These are phyloP conservation scores for Lipomyces yamanashiensis DNA, from an alignment of 805 yeast genomes.

Conservation along the genomic window DNA sequence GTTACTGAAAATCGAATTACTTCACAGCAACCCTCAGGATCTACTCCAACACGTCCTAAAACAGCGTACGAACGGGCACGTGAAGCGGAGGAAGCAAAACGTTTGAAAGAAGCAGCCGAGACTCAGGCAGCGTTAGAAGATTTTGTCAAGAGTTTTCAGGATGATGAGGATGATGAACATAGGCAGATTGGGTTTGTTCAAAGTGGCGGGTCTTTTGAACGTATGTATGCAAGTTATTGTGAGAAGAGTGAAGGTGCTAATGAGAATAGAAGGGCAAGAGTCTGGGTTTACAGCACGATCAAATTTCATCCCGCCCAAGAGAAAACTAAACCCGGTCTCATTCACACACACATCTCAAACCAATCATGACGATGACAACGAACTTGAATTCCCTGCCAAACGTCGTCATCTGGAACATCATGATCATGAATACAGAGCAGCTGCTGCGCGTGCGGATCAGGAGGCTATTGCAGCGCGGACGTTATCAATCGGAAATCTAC, in stretches of 20 bases:
- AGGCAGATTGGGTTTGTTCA: slow-evolving; percentile 9
- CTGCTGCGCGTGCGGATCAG: neutral
- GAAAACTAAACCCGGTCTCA: neutral
- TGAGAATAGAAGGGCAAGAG: neutral
- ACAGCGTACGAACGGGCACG: slow-evolving; percentile 29
- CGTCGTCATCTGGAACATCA: slow-evolving; percentile 11
- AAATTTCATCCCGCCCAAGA: slow-evolving; percentile 1
- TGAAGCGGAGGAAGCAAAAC: slow-evolving; percentile 22
- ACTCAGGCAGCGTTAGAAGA: slow-evolving; percentile 29
- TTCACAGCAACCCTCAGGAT: neutral
- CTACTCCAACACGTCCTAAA: neutral
- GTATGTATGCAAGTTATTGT: neutral
- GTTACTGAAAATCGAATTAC: too few species aligned
- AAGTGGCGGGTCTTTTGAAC: neutral
- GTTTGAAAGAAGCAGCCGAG: slow-evolving; percentile 22
- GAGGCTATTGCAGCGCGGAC: slow-evolving; percentile 10
- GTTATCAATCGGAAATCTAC: slow-evolving; percentile 23
- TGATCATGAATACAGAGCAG: slow-evolving; percentile 12
- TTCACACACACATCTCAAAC: neutral
- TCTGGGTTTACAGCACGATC: neutral
- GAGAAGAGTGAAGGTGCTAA: neutral
- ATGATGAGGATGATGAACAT: slow-evolving; percentile 2
- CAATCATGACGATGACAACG: neutral
- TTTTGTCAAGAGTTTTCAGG: slow-evolving; percentile 31
- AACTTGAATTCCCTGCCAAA: slow-evolving; percentile 3